phyloP scores from a whole-genome alignment of 192 early-diverging fungal genomes.

The Coemansia sp. region DNA sequence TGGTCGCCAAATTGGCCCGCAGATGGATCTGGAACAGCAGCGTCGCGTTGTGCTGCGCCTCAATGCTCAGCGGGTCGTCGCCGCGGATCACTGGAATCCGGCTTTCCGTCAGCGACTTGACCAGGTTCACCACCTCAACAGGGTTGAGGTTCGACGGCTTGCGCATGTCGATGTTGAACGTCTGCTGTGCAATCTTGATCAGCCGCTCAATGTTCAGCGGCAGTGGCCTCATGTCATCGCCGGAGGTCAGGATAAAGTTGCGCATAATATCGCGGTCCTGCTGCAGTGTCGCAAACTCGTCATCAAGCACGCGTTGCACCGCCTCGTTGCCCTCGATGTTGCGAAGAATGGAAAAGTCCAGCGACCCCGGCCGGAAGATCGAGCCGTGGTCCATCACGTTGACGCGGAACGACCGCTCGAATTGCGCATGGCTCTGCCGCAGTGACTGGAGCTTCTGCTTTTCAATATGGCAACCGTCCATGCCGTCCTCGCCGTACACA shows the following conservation, averaged over 20 bases:
- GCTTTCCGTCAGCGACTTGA: conserved; percentile 68
- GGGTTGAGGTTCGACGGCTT: conserved; percentile 88
- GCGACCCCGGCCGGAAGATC: conserved; percentile 65
- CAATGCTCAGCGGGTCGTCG: conserved; percentile 76
- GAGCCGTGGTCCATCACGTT: conserved; percentile 69
- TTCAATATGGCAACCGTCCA: conserved; percentile 92
- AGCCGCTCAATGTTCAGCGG: conserved; percentile 88
- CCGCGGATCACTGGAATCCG: conserved; percentile 79
- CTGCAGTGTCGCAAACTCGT: conserved; percentile 74
- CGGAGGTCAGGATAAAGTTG: conserved; percentile 75
- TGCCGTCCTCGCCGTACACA: conserved; percentile 97
- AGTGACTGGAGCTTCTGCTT: conserved; percentile 74
- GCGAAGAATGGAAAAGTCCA: conserved; percentile 71
- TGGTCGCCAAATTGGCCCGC: conserved; percentile 78
- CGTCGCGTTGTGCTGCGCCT: conserved; percentile 93
- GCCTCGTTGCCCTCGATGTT: conserved; percentile 73
- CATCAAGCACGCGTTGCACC: conserved; percentile 71
- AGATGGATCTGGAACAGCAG: conserved; percentile 85
- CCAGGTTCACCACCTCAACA: conserved; percentile 69
- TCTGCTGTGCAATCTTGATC: conserved; percentile 88
- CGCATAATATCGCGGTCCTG: conserved; percentile 77
- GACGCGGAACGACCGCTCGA: conserved; percentile 77
- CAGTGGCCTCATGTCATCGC: conserved; percentile 77
- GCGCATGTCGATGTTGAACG: conserved; percentile 78
- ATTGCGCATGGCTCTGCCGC: conserved; percentile 62